A percentile compares a stretch with the other conserved stretches of the same genome.
Conservation (phyloP, 352 stramenopile genomes). For the Phytophthora agathidicida region DNA sequence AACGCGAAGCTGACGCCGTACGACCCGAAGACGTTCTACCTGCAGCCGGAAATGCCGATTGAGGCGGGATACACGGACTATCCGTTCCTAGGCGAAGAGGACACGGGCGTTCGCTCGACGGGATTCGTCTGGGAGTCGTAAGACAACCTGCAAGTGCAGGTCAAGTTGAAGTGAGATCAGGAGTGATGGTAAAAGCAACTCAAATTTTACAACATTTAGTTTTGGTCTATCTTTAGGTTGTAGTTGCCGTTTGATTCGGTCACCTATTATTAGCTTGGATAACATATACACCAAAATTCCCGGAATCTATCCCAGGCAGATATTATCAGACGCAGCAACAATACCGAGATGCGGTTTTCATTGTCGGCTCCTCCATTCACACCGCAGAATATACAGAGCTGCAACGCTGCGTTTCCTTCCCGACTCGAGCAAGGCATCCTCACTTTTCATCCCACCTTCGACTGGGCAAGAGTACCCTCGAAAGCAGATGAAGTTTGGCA, state of each 20-base stretch:
- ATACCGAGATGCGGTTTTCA: too few relatives aligned
- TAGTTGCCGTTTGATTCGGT: conserved; percentile 15
- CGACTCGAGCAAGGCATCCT: neutral
- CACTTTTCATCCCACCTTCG: conserved; percentile 21
- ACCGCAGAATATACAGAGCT: too few relatives aligned
- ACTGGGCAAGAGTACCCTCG: neutral
- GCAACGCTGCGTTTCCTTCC: conserved; percentile 4
- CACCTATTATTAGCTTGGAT: neutral
- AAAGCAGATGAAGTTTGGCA: conserved; percentile 81
- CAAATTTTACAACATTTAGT: too few relatives aligned
- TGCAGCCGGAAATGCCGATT: conserved; percentile 15
- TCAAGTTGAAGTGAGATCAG: neutral
- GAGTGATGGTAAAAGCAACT: too few relatives aligned
- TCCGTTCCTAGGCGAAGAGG: conserved; percentile 24
- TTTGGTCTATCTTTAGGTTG: neutral
- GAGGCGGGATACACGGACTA: conserved; percentile 60
- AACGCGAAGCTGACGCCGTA: conserved; percentile 42
- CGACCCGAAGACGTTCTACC: conserved; percentile 49
- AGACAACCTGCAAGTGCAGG: too few relatives aligned
- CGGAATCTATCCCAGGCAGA: conserved; percentile 22
- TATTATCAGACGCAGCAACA: too few relatives aligned
- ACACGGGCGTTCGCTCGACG: conserved; percentile 13
- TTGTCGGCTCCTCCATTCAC: conserved; percentile 5
- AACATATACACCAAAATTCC: neutral
- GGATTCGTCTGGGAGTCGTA: conserved; percentile 12